Percentiles rank a stretch among this genome's conserved stretches.
These are phyloP conservation scores for Neurospora hispaniola DNA, from an alignment of 495 filamentous ascomycete genomes.

Conservation along the genomic window DNA sequence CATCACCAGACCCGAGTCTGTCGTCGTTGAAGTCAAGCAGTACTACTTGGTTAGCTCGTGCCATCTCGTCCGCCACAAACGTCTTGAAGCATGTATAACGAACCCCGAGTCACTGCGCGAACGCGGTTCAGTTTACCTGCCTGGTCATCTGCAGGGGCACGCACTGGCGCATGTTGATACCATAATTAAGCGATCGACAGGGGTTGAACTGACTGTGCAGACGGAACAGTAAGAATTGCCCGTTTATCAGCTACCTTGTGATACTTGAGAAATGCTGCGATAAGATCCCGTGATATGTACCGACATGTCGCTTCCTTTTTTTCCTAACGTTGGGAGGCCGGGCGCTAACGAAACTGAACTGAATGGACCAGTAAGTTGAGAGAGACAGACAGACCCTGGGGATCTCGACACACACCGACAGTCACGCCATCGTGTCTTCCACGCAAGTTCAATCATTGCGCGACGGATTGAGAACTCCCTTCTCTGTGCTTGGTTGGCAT, in stretches of 20 bases:
- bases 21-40: neutral
- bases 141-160: neutral
- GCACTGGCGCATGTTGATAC: neutral
- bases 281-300: no score
- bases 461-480: neutral
- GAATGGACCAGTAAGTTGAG: neutral
- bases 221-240: neutral
- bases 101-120: neutral
- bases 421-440: neutral
- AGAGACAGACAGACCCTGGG: no score
- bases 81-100: neutral
- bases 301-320: neutral
- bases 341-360: no score
- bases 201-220: neutral
- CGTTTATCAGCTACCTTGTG: neutral
- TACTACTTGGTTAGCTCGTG: no score
- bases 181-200: neutral
- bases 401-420: no score
- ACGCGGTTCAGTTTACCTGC: neutral
- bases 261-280: neutral
- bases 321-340: neutral
- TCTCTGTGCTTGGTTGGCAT: neutral
- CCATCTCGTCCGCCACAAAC: neutral
- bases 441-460: neutral
- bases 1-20: neutral